These are phyloP conservation scores for Trichocladium uniseriatum DNA, from an alignment of 495 filamentous ascomycete genomes.

Conservation along the genomic window DNA sequence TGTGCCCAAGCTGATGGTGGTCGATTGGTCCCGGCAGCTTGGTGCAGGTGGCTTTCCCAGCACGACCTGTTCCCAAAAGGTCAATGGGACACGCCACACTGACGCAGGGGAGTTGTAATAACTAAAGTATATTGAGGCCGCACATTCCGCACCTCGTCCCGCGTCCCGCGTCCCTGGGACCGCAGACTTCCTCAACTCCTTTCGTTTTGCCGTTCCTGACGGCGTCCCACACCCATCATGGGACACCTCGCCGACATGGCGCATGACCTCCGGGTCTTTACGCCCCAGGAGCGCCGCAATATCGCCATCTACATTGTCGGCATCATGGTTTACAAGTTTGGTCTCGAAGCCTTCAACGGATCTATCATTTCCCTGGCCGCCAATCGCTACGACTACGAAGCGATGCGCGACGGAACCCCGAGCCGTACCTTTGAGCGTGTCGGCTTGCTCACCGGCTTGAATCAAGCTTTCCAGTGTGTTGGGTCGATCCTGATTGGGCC, in stretches of 20 bases:
- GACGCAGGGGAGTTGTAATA: too few species aligned
- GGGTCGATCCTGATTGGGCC: conserved; percentile 40
- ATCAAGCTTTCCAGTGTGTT: conserved; percentile 39
- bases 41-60: too few species aligned
- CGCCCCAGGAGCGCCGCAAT: conserved; percentile 29
- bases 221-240: conserved; percentile 7
- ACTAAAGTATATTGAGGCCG: neutral
- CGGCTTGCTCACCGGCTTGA: conserved; percentile 35
- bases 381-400: conserved; percentile 38
- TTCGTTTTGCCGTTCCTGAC: neutral
- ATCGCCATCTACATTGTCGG: conserved; percentile 34
- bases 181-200: neutral
- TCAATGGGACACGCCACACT: too few species aligned
- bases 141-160: neutral
- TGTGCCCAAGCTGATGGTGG: too few species aligned
- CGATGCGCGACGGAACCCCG: conserved; percentile 15
- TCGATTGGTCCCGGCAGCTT: too few species aligned
- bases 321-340: conserved; percentile 40
- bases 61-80: too few species aligned
- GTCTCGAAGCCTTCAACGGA: conserved; percentile 39
- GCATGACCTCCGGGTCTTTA: conserved; percentile 17
- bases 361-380: conserved; percentile 36
- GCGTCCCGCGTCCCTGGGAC: neutral
- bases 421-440: conserved; percentile 35
- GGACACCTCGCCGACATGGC: conserved; percentile 8